Base-by-base conservation (phyloP, 148 eudicot species). In the Linanthus parryae region DNA sequence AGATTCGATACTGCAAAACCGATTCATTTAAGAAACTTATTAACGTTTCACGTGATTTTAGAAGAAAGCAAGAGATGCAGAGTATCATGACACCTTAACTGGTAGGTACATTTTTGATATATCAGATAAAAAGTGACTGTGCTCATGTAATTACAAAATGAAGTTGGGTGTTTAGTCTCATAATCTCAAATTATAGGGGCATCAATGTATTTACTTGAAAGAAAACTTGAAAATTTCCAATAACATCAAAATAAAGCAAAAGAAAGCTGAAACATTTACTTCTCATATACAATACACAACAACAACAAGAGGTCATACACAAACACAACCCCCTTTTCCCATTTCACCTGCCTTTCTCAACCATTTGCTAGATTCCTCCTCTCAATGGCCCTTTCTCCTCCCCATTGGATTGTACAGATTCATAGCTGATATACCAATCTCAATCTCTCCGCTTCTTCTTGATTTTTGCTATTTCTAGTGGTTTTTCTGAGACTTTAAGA, bases 231-330 rank as follows among this genome's bases (percentile, higher is more conserved):
- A 54, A 59, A 26, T 37, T 23, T 48, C 48, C 28, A 64, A 64
- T 42, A 46, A 31, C 60, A 58, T 50, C 18, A 64, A 54, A 69
- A 63, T 14, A 62, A 56, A 61, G 44, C 29, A 48, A 70, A 39
- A 59, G 54, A 76, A 77, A 80, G 81, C 57, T 70, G 54, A 80
- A 77, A 74, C 86, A 84, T 80, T 80, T 72, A 80, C 84, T 80
- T 74, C 66, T 61, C 35, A 59, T 31, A 49, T 15, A 29, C 38
- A 29, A 48, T 24, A 67, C 70, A 69, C 72, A 63, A 65, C 56
- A 64, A 68, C 40, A 68, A 61, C 60, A 64, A 63, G 61, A 76
- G 69, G 79, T 72, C 73, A 56, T 62, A 58, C 57, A 64, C 58
- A 79, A 55, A 60, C 72, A 35, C 59, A 65, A 45, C 57, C 69